Evolutionary conservation across 139 green algal genomes (phyloP), one percentile per base, ranked within the genome.

Genomic region (Chloropicon primus): DNA sequence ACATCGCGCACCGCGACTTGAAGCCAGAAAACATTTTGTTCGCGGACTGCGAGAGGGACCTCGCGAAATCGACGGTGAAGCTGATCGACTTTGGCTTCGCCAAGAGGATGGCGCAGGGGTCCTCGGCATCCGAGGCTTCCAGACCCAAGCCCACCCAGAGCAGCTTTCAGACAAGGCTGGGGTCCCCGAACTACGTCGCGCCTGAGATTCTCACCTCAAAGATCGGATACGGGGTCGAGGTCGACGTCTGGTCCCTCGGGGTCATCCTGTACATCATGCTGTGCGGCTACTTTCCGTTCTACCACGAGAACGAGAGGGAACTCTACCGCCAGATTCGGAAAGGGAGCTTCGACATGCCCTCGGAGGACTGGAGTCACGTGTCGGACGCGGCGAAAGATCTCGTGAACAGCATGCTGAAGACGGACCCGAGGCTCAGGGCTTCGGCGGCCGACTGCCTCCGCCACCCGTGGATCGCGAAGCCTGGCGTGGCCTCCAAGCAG

Each of bases 21-120:
- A 73, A 80, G 26, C 85, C 85, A 23, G 85, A 89, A 73, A 85
- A 89, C 79, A 23, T 87, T 21, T 76, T 84, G 71, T 82, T 85
- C 54, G 26, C 22, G 21, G 22, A 24, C 22, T 29, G 25, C 1
- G 24, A 76, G 54, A 82, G 79, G 27, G 53, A 72, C 21, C 0
- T 62, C 41, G 41, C 73, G 26, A 28, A 75, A 22, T 72, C 74
- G 25, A 71, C 74, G 22, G 72, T 82, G 54, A 82, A 82, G 79
- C 79, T 82, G 26, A 82, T 82, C 53, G 79, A 82, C 74, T 82
- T 79, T 62, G 78, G 74, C 2, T 41, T 79, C 26, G 74, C 79
- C 22, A 71, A 62, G 41, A 62, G 41, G 41, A 62, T 62, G 41
- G 41, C 41, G 10, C 41, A 5, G 41, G 41, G 17, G 41, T 17